Conservation (phyloP, 345 rosid genomes). For the Mangifera indica region DNA sequence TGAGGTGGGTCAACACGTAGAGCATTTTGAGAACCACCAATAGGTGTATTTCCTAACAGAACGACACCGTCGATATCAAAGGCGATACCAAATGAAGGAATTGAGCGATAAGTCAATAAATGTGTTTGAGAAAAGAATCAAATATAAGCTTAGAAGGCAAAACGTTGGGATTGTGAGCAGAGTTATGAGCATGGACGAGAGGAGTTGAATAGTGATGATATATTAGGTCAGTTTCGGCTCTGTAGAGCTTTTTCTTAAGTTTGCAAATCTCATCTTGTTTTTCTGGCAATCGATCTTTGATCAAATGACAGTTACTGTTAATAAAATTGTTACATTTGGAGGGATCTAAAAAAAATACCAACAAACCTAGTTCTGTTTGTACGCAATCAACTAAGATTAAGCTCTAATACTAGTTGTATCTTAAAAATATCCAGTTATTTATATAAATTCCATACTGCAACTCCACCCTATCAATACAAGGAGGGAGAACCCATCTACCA, state of each 20-base stretch:
- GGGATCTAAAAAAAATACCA: no score
- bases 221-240: constrained; percentile 19
- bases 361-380: no score
- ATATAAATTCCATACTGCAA: constrained; percentile 7
- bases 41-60: constrained; percentile 65
- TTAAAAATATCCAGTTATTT: constrained; percentile 1
- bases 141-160: constrained; percentile 7
- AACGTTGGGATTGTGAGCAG: constrained; percentile 29
- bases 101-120: not conserved
- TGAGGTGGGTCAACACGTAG: constrained; percentile 30
- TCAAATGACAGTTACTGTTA: no score
- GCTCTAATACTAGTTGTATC: no score
- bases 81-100: constrained; percentile 58
- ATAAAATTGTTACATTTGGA: no score
- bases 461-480: constrained; percentile 8
- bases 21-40: constrained; percentile 66
- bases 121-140: not conserved
- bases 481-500: constrained; percentile 35
- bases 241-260: constrained; percentile 24
- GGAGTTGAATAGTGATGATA: constrained; percentile 12
- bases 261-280: constrained; percentile 22
- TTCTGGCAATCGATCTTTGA: not conserved
- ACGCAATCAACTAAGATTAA: no score
- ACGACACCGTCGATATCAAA: constrained; percentile 91
- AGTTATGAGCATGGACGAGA: constrained; percentile 37